A percentile compares a stretch with the other conserved stretches of the same genome.
Evolutionary conservation across 2,329 filamentous ascomycete genomes (phyloP).

Genomic region (Colletotrichum filicis): DNA sequence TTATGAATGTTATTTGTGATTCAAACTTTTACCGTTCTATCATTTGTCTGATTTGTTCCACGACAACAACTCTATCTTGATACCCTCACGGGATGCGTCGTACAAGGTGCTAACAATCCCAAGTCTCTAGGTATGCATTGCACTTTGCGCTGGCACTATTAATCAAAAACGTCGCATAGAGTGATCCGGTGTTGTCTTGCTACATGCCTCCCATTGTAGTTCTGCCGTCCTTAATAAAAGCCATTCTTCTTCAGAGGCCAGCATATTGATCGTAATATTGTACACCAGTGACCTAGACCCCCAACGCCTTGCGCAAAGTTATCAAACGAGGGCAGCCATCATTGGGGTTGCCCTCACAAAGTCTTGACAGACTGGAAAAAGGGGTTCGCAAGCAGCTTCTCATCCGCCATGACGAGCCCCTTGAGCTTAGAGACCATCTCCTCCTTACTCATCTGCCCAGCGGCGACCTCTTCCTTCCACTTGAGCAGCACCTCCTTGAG

Average conservation of each 20-base stretch:
- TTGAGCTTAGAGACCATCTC: conserved; percentile 84
- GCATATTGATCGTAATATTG: conserved; percentile 1
- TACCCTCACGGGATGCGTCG: not conserved
- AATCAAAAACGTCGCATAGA: not conserved
- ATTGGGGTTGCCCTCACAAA: conserved; percentile 48
- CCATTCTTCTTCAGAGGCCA: not conserved
- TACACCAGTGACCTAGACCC: not conserved
- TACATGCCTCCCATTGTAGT: not conserved
- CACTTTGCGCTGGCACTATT: not conserved
- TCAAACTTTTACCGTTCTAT: conserved; percentile 47
- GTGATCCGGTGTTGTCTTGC: not conserved
- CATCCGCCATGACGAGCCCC: conserved; percentile 80
- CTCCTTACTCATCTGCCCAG: conserved; percentile 71
- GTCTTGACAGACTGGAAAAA: conserved; percentile 77
- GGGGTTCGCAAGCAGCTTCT: conserved; percentile 70
- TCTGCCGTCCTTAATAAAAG: not conserved
- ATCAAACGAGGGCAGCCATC: conserved; percentile 1
- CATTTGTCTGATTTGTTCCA: conserved; percentile 29
- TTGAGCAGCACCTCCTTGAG: conserved; percentile 84
- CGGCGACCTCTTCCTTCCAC: conserved; percentile 84
- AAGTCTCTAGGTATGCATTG: not conserved
- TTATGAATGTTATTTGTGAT: conserved; percentile 54
- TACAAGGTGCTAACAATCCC: not conserved
- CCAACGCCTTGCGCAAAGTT: conserved; percentile 2
- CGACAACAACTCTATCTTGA: not conserved